A percentile compares a stretch with the other conserved stretches of the same genome.
These are phyloP conservation scores for Gleditsia sinensis DNA, from an alignment of 306 rosid genomes.

Conservation along the genomic window DNA sequence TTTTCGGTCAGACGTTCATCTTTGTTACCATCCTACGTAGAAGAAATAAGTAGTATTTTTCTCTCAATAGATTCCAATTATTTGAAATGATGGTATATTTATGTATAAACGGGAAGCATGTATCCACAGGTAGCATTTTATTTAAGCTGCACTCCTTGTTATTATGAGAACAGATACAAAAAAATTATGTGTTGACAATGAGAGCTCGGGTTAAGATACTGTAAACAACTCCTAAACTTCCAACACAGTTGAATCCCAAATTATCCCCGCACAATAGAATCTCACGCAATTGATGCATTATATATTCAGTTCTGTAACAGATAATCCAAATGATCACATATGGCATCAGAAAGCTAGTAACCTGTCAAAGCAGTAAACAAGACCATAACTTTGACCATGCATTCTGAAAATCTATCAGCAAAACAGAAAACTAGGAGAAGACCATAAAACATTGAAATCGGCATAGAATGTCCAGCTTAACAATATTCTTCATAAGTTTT, in stretches of 20 bases:
- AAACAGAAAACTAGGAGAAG: background rate
- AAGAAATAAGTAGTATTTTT: background rate
- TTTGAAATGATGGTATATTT: background rate
- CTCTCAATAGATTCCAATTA: background rate
- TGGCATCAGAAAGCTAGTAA: constrained; percentile 5
- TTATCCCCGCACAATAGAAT: background rate
- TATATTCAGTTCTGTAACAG: background rate
- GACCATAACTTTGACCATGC: constrained; percentile 1
- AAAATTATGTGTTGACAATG: background rate
- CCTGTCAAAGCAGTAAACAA: constrained; percentile 29
- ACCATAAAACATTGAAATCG: constrained; percentile 25
- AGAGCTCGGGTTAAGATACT: background rate
- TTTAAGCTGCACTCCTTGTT: background rate
- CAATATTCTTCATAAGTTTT: constrained; percentile 12
- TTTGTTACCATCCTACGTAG: background rate
- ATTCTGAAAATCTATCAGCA: constrained; percentile 16
- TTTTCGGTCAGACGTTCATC: background rate
- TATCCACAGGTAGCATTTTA: background rate
- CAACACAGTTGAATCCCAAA: background rate
- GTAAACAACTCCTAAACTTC: constrained; percentile 3
- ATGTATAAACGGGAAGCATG: background rate
- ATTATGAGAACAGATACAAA: constrained; percentile 18
- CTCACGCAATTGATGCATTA: background rate
- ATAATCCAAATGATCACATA: constrained; percentile 16
- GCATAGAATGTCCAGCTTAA: constrained; percentile 13